Base-by-base conservation (phyloP, 1,284 basidiomycete genomes). In the Calocybe gambosa region DNA sequence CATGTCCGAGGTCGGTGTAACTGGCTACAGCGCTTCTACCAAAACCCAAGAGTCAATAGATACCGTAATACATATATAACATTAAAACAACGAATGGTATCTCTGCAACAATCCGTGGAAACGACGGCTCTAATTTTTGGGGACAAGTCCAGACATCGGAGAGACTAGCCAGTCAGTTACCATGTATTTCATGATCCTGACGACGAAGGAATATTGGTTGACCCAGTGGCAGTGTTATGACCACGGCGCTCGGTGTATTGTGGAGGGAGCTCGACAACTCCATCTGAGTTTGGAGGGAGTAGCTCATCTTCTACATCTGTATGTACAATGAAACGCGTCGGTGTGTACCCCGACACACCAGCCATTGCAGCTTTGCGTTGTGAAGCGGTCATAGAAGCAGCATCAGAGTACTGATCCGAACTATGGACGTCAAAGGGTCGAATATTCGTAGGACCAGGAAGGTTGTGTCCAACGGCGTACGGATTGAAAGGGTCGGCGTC, bases 191-290 rank as follows among this genome's bases (percentile, higher is more conserved):
- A 36, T 44, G 46, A 45, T 44, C 25, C 19, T 25, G 38, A 21
- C 20, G 48, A 34, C 12, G 43, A 31, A 40, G 36, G 12, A 12
- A 13, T 38, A 23, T 38, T 13, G 12, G 19, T 20, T 5, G 51
- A 40, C 25, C 39, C 36, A 29, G 34, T 16, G n/a, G 43, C 39
- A 13, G 49, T 43, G 9, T 43, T 28, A 25, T 46, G 49, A 43
- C 58, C 56, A 26, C 71, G 70, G 43, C 72, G 66, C 54, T 76
- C 82, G 39, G 72, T 73, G 58, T 89, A 89, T 62, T 80, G 78
- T 15, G 87, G 87, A 13, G 86, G 86, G 4, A 88, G 70, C 61
- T 89, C 87, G 13, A 89, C 71, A 18, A 86, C 64, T 7, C 75
- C 84, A 15, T 76, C 67, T 29, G 68, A 69, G 36, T 71, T 69